A percentile compares a stretch with the other conserved stretches of the same genome.
These are phyloP conservation scores for Berberis vulgaris DNA, from an alignment of 164 flowering plant genomes.

Conservation along the genomic window DNA sequence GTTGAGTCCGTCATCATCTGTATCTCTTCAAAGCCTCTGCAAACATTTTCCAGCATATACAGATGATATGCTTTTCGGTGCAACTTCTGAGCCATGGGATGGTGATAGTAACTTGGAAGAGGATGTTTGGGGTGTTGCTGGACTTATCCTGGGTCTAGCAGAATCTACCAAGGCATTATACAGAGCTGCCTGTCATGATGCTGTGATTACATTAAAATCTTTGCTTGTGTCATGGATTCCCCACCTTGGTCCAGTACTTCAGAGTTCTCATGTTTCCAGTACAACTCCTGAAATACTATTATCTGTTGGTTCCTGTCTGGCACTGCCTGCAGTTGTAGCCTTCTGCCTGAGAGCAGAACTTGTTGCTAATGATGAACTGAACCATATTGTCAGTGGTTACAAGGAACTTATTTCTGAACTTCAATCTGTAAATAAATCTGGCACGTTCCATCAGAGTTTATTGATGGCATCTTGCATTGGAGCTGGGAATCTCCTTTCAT, in stretches of 20 bases:
- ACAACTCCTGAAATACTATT: constrained; percentile 29
- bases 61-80: constrained; percentile 14
- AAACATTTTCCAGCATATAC: constrained; percentile 22
- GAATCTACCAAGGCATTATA: constrained; percentile 55
- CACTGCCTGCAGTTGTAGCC: constrained; percentile 57
- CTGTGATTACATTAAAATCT: constrained; percentile 51
- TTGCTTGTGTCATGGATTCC: constrained; percentile 66
- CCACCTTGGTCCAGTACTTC: constrained; percentile 19
- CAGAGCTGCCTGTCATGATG: constrained; percentile 54
- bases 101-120: constrained; percentile 42
- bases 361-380: constrained; percentile 49
- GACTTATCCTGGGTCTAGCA: constrained; percentile 76
- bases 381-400: constrained; percentile 45
- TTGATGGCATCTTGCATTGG: constrained; percentile 79
- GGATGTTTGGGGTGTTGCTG: constrained; percentile 88
- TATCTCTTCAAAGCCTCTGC: constrained; percentile 38
- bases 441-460: constrained; percentile 50
- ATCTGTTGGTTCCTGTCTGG: constrained; percentile 76
- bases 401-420: constrained; percentile 61
- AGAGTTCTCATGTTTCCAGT: constrained; percentile 9
- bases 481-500: constrained; percentile 75
- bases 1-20: constrained; percentile 38
- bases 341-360: constrained; percentile 72
- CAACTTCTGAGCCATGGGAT: constrained; percentile 17
- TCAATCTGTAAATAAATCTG: constrained; percentile 40